Percentiles rank a stretch among this genome's conserved stretches.
phyloP scores from a whole-genome alignment of 2,329 filamentous ascomycete genomes.

The Penicillium sp. region DNA sequence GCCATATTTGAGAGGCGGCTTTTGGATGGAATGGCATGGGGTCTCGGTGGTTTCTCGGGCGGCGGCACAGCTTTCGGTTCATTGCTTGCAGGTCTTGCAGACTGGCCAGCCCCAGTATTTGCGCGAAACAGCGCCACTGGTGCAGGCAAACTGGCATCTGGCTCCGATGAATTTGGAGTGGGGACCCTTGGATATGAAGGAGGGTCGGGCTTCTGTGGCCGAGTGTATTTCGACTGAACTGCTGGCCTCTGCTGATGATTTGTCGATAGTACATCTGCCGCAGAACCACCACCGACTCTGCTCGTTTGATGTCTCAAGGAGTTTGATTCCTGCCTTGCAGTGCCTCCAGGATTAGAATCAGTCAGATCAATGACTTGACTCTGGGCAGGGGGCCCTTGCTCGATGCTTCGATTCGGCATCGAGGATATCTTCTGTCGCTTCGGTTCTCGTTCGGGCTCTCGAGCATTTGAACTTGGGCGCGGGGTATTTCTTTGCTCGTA shows the following conservation, averaged over 20 bases:
- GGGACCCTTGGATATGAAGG: background rate
- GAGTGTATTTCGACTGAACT: background rate
- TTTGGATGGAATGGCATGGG: background rate
- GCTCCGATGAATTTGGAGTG: background rate
- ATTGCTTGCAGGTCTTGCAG: background rate
- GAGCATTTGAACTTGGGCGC: conserved; percentile 7
- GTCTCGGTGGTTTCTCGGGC: background rate
- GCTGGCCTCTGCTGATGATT: background rate
- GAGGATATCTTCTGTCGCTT: conserved; percentile 35
- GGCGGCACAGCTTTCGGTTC: background rate
- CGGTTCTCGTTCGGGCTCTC: conserved; percentile 27
- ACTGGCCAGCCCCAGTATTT: background rate
- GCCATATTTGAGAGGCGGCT: background rate
- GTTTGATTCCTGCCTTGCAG: background rate
- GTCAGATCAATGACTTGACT: conserved; percentile 26
- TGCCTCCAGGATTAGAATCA: background rate
- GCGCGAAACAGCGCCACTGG: background rate
- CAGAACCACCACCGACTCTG: background rate
- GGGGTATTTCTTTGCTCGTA: conserved; percentile 50
- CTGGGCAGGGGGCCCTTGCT: conserved; percentile 5
- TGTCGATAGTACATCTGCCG: background rate
- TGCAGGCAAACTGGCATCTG: background rate
- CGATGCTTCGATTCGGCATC: conserved; percentile 11
- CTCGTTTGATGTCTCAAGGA: background rate
- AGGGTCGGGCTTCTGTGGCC: background rate